These are phyloP conservation scores for Colletotrichum eleusines DNA, from an alignment of 2,329 filamentous ascomycete genomes.

Conservation along the genomic window DNA sequence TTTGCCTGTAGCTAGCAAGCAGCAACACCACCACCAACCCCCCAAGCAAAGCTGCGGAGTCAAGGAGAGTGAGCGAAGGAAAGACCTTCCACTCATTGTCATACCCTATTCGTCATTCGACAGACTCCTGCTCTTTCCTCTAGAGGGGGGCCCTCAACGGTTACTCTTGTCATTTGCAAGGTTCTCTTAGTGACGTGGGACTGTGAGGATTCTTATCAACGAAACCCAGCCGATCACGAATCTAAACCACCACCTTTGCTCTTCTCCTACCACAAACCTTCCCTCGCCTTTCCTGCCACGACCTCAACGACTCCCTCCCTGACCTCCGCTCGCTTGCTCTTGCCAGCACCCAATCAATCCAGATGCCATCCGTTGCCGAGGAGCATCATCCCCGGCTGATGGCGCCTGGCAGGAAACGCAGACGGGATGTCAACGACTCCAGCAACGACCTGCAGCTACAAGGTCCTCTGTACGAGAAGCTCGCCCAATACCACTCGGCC, in stretches of 20 bases:
- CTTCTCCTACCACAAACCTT: not conserved
- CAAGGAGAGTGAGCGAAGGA: constrained; percentile 23
- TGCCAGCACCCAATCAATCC: not conserved
- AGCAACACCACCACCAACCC: constrained; percentile 15
- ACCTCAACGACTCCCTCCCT: not conserved
- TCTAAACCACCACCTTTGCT: not conserved
- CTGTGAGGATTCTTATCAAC: constrained; percentile 13
- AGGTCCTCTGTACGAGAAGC: constrained; percentile 41
- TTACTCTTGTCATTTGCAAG: constrained; percentile 1
- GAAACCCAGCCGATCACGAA: constrained; percentile 1
- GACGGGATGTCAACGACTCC: constrained; percentile 41
- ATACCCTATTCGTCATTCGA: constrained; percentile 8
- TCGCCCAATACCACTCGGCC: constrained; percentile 40
- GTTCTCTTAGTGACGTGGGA: constrained; percentile 1
- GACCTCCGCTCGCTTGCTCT: not conserved
- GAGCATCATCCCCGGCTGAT: constrained; percentile 40
- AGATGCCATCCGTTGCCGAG: constrained; percentile 42
- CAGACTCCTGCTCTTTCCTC: not conserved
- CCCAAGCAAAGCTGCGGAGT: constrained; percentile 27
- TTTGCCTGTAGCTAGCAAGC: constrained; percentile 25
- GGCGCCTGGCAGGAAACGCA: constrained; percentile 39
- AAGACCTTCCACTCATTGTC: constrained; percentile 17
- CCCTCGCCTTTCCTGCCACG: not conserved
- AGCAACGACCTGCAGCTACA: constrained; percentile 32
- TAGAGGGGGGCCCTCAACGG: not conserved